A percentile compares a stretch with the other conserved stretches of the same genome.
These are phyloP conservation scores for Fusarium denticulatum DNA, from an alignment of 2,329 filamentous ascomycete species.

Conservation along the genomic window DNA sequence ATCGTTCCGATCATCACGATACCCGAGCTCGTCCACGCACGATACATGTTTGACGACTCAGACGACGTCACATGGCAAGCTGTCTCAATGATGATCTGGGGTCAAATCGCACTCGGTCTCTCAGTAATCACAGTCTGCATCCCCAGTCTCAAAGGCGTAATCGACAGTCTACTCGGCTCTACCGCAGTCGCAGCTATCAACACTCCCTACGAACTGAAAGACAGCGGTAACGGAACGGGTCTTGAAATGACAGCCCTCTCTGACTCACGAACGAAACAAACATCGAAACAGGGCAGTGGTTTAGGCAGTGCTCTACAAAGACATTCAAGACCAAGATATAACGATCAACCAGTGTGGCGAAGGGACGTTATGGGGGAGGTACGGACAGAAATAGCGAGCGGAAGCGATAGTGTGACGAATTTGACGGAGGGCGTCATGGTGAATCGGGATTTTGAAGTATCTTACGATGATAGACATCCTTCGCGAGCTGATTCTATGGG, in stretches of 20 bases:
- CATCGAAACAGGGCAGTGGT: constrained; percentile 8
- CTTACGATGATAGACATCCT: constrained; percentile 32
- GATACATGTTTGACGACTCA: constrained; percentile 23
- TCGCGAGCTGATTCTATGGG: constrained; percentile 30
- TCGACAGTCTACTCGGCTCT: constrained; percentile 35
- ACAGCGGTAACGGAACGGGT: constrained; percentile 30
- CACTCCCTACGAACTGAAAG: constrained; percentile 34
- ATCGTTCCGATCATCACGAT: constrained; percentile 36
- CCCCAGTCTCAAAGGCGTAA: constrained; percentile 37
- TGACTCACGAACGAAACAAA: constrained; percentile 5
- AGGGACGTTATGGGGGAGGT: constrained; percentile 12
- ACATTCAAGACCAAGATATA: neutral
- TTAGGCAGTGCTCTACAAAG: neutral
- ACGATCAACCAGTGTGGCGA: constrained; percentile 23
- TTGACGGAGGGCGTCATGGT: constrained; percentile 39
- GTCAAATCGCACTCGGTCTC: constrained; percentile 32
- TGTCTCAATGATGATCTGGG: constrained; percentile 32
- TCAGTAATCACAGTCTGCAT: constrained; percentile 39
- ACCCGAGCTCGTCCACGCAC: constrained; percentile 21
- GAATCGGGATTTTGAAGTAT: constrained; percentile 37
- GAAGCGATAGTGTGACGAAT: constrained; percentile 38
- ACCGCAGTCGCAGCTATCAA: constrained; percentile 34
- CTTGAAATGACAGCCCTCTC: constrained; percentile 27
- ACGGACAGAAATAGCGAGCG: constrained; percentile 7
- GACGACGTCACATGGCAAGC: constrained; percentile 30